Evolutionary conservation across 129 eudicot genomes (phyloP).

Genomic region (Pseudognaphalium luteoalbum): DNA sequence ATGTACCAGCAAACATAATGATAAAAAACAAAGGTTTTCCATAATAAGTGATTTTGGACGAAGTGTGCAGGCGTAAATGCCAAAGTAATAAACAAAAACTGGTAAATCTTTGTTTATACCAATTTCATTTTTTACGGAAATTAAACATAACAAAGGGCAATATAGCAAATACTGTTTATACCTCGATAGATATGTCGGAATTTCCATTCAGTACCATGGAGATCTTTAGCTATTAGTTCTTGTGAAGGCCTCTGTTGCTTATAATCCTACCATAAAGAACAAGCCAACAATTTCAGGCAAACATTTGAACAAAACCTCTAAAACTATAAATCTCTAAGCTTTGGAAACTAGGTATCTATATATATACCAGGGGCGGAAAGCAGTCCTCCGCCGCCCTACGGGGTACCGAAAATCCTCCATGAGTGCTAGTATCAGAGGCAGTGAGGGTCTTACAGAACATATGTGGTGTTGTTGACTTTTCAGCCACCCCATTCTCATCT

Average conservation of each 20-base stretch:
- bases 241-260: slow-evolving; percentile 93
- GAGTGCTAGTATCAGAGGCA: slow-evolving; percentile 97
- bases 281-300: not conserved
- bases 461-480: slow-evolving; percentile 76
- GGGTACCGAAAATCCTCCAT: slow-evolving; percentile 98
- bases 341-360: not conserved
- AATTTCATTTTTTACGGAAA: not conserved
- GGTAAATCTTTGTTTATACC: too few species aligned
- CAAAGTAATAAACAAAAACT: not conserved
- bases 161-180: slow-evolving; percentile 9
- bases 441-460: slow-evolving; percentile 99
- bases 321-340: not conserved
- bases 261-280: slow-evolving; percentile 54
- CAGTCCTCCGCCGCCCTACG: slow-evolving; percentile 99
- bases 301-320: not conserved
- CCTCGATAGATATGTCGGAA: slow-evolving; percentile 94
- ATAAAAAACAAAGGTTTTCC: not conserved
- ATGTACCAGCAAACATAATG: not conserved
- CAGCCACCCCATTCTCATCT: slow-evolving; percentile 49
- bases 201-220: slow-evolving; percentile 89
- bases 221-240: slow-evolving; percentile 91
- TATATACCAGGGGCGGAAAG: slow-evolving; percentile 81
- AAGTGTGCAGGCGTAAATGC: not conserved
- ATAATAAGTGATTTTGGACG: not conserved
- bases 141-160: not conserved